Conservation (phyloP, 2,329 filamentous ascomycete genomes). For the Aspergillus quadrilineatus region DNA sequence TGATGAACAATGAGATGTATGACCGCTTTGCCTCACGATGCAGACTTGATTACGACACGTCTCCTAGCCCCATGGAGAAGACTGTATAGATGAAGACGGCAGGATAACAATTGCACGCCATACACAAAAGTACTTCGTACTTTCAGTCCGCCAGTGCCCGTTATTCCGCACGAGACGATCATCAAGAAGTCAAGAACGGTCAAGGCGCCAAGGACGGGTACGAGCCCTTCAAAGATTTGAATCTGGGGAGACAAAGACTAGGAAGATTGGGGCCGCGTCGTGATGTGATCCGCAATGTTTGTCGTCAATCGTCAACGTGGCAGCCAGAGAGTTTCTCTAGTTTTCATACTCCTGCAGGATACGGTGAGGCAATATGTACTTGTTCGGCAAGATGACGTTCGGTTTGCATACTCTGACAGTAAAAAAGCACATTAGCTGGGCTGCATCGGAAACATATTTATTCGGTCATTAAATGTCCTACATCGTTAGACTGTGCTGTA, state of each 20-base stretch:
- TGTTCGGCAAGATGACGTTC: background rate
- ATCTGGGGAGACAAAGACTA: background rate
- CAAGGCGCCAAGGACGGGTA: conserved; percentile 2
- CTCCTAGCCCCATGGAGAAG: background rate
- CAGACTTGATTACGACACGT: background rate
- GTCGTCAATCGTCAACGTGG: conserved; percentile 3
- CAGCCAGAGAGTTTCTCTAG: conserved; percentile 1
- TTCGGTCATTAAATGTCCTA: background rate
- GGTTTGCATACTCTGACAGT: background rate
- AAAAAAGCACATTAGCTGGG: background rate
- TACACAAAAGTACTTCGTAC: background rate
- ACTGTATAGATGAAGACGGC: background rate
- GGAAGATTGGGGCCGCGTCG: background rate
- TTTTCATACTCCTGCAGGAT: background rate
- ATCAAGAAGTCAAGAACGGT: background rate
- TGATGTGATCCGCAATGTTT: conserved; percentile 1
- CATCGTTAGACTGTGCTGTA: background rate
- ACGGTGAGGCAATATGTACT: background rate
- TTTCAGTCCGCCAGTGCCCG: background rate
- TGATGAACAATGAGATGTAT: conserved; percentile 9
- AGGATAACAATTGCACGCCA: background rate
- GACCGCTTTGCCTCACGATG: conserved; percentile 2
- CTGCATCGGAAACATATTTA: background rate
- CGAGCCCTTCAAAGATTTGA: background rate
- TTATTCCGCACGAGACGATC: background rate